Evolutionary conservation across 805 yeast species (phyloP), one percentile per base, ranked within the genome.

Genomic region (Sugiyamaella lignohabitans): DNA sequence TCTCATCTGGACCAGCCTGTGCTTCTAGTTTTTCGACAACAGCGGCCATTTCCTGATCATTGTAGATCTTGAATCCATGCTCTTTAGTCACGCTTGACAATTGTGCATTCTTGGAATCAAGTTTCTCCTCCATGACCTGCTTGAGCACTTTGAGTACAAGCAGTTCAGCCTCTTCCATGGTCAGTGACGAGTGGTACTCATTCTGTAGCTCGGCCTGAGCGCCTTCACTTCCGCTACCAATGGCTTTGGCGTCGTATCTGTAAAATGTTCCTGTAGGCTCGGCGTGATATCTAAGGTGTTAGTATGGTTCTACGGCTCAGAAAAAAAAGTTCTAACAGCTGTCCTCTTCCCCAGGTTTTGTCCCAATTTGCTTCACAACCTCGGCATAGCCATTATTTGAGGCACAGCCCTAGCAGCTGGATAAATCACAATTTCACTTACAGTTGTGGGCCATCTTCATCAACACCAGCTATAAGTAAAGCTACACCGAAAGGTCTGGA

Each of bases 401-500:
- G 14, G 32, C 8, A 27, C 32, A 27, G 14, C 11, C 32, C 14
- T 14, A 8, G 8, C 32, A 27, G 19, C 16, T 19, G 8, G 10
- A 3, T 10, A 8, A 35, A 19, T 35, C 18, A 41, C 58, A n/a
- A 27, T 8, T 27, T 27, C 14, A 27, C 32, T 27, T 27, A 27
- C 32, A 93, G 76, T 67, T 93, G 98, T 40, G 96, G 96, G 0
- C 98, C 98, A 60, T 87, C 82, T 38, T 38, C 41, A 69, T 93
- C 98, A 57, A 81, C 76, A 43, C 99, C 99, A 3, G 98, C 98
- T 61, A 93, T 84, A 59, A 93, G 75, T 55, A 93, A 70, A 1
- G 99, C 99, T 42, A 93, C 99, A 63, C 99, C 99, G 66, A 93
- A 93, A 10, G 99, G 99, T 70, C 99, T 81, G 3, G 96, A 87